Base-by-base conservation (phyloP, 805 yeast species). In the Candida oleophila region DNA sequence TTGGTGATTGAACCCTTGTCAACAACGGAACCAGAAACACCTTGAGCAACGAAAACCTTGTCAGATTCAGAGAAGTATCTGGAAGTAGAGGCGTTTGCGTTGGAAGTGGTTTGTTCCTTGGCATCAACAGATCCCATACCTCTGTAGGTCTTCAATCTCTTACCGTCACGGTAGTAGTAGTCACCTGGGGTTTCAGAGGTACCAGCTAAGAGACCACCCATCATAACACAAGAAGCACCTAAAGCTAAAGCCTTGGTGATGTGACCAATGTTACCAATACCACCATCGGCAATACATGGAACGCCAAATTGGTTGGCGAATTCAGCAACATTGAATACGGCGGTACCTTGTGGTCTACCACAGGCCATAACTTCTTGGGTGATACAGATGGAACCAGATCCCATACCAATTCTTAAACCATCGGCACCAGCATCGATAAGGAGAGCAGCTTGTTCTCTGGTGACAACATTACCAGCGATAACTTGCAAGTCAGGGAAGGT, bases 351-450 rank as follows among this genome's bases (percentile, higher is more conserved):
- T 51, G 99, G 99, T 81, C 99, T 90, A 75, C 99, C 99, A 76
- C 97, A 96, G 44, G 99, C 99, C 99, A 94, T 94, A 50, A 94
- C 99, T 77, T 94, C 99, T 77, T 94, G 99, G 45, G 99, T 94
- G 68, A 94, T 94, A 81, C 99, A 94, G 68, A 95, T 95, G 52
- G 97, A 89, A 63, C 99, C 99, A 30, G 98, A 89, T 66, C 99
- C 99, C 99, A 94, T 94, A 76, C 99, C 99, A 59, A 94, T 92
- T 81, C 98, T 89, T 62, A 94, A 79, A 68, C 91, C 98, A 69
- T 94, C 99, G 45, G 96, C 96, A 73, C 99, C 99, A 44, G 96
- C 97, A 60, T 80, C 85, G 49, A 90, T 92, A 64, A 94, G 80
- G 64, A 82, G 78, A 51, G 99, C 99, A 57, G 99, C 98, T 79